phyloP scores from a whole-genome alignment of 2,329 filamentous ascomycete species.

The Trichoderma sp. region DNA sequence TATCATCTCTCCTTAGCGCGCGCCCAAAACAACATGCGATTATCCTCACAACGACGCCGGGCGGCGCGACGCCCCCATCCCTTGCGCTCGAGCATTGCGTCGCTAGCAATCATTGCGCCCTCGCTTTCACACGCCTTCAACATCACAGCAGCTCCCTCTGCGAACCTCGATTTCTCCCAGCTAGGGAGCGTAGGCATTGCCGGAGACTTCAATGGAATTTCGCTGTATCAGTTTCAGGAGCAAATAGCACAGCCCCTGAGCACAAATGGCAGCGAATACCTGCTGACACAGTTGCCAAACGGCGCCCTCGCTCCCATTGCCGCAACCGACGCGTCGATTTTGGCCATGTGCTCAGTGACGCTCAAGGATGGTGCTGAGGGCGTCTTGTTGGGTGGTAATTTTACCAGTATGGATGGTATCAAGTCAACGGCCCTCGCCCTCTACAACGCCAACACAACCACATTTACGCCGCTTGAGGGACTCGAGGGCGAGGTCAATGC shows the following conservation, averaged over 20 bases:
- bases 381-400: constrained; percentile 88
- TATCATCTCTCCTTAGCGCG: constrained; percentile 22
- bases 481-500: constrained; percentile 79
- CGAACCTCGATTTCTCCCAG: constrained; percentile 73
- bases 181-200: constrained; percentile 82
- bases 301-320: constrained; percentile 74
- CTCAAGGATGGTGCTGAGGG: constrained; percentile 65
- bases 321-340: constrained; percentile 78
- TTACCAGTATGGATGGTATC: constrained; percentile 79
- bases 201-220: constrained; percentile 89
- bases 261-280: constrained; percentile 75
- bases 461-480: constrained; percentile 72
- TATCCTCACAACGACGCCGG: constrained; percentile 42
- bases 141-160: constrained; percentile 60
- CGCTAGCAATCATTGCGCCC: constrained; percentile 41
- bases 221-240: constrained; percentile 79
- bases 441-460: constrained; percentile 69
- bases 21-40: constrained; percentile 45
- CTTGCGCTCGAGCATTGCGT: constrained; percentile 35
- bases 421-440: constrained; percentile 76
- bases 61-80: constrained; percentile 38
- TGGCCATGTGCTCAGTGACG: constrained; percentile 80
- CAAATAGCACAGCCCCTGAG: constrained; percentile 67
- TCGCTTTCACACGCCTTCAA: constrained; percentile 49
- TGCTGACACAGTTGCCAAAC: constrained; percentile 81